Evolutionary conservation across 192 early-diverging fungal species (phyloP), one percentile per base, ranked within the genome.

Genomic region (Coemansia sp.): DNA sequence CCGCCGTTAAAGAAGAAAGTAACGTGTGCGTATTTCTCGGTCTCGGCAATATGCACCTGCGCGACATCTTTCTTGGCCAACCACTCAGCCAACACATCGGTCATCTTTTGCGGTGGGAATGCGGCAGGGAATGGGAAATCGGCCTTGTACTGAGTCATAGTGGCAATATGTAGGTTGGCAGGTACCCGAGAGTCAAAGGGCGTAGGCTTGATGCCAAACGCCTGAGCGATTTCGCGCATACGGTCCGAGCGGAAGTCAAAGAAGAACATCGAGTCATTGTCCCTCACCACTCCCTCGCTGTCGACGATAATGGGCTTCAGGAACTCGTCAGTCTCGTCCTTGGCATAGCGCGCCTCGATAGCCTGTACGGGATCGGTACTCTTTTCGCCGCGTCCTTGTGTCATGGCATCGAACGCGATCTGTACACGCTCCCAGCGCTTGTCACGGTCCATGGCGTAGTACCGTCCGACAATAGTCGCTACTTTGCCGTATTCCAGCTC

Each of bases 1-100:
- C 98, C 98, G 68, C 98, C 98, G 84, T 98, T 98, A 86, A 98
- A 99, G 90, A 99, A 99, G 89, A 99, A 99, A 53, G 98, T 99
- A 32, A 99, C 98, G 77, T 99, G 98, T 29, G 98, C 97, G 84
- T 97, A 99, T 86, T 99, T 99, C 75, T 99, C 98, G 4, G 98
- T 99, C 86, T 99, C 98, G 51, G 98, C 98, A 69, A 98, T 88
- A 84, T 98, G 98, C 80, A 88, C 89, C 84, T 99, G 98, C 24
- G 90, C 85, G 19, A 98, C 84, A n/a, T 84, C 74, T 62, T 93
- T 83, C 85, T 95, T 93, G 65, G 89, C 89, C 34, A 99, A 84
- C 95, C 94, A 96, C 78, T 99, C 98, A 58, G 93, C 96, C 51
- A 99, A 78, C 42, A 98, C 95, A 71, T 99, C 97, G 72, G 93